phyloP scores from a whole-genome alignment of 148 eudicot species.

The Nepenthes mirabilis region DNA sequence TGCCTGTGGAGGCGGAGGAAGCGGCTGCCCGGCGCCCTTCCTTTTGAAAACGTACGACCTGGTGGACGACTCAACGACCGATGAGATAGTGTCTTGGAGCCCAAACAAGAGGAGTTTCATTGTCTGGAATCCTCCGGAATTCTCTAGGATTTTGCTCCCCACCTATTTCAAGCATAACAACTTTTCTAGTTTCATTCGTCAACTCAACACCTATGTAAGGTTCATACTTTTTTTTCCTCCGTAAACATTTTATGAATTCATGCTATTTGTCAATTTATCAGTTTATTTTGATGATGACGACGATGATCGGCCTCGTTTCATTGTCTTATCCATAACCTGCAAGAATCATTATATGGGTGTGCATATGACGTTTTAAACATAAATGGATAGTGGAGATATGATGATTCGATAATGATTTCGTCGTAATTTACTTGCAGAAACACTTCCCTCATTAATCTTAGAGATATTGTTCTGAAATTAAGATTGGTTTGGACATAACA shows the following conservation, averaged over 20 bases:
- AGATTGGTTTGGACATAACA: no score
- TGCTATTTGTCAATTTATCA: not conserved
- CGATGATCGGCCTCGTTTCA: not conserved
- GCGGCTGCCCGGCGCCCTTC: conserved; percentile 4
- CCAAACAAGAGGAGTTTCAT: not conserved
- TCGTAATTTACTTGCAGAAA: no score
- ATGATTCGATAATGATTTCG: no score
- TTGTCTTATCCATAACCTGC: no score
- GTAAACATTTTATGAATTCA: not conserved
- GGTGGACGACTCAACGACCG: not conserved
- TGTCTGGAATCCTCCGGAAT: not conserved
- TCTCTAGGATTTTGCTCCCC: not conserved
- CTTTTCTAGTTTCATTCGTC: not conserved
- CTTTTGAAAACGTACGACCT: not conserved
- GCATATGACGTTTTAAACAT: no score
- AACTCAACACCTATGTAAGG: not conserved
- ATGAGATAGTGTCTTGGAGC: not conserved
- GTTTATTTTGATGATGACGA: not conserved
- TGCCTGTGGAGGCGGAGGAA: not conserved
- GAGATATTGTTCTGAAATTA: no score
- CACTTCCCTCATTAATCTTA: no score
- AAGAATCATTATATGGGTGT: no score
- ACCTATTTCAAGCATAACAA: not conserved
- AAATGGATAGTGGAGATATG: no score
- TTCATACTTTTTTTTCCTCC: no score